Percentiles rank a stretch among this genome's conserved stretches.
Conservation (phyloP, 495 filamentous ascomycete genomes). For the Penicillium ucsense region DNA sequence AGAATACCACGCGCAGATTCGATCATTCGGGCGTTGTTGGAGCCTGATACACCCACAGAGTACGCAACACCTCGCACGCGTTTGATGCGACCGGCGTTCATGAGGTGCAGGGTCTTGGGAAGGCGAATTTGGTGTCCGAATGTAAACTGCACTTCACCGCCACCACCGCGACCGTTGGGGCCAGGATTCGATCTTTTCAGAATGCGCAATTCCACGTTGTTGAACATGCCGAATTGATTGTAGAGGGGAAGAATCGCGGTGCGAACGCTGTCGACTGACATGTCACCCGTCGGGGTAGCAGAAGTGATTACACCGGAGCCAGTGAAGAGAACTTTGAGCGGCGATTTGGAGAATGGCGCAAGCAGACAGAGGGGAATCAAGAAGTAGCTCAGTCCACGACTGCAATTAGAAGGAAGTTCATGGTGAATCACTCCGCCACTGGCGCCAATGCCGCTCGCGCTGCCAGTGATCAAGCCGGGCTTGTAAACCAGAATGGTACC, state of each 20-base stretch:
- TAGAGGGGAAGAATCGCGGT: slow-evolving; percentile 87
- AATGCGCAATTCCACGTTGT: slow-evolving; percentile 80
- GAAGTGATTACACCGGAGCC: slow-evolving; percentile 92
- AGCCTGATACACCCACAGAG: slow-evolving; percentile 75
- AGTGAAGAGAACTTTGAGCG: slow-evolving; percentile 77
- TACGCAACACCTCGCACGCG: slow-evolving; percentile 88
- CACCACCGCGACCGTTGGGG: slow-evolving; percentile 61
- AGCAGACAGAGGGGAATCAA: slow-evolving; percentile 80
- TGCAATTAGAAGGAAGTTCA: slow-evolving; percentile 62
- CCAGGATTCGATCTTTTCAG: slow-evolving; percentile 69
- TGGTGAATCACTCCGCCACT: slow-evolving; percentile 66
- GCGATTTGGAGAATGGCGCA: slow-evolving; percentile 84
- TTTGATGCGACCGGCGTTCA: slow-evolving; percentile 82
- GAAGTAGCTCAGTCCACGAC: slow-evolving; percentile 83
- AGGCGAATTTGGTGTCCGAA: slow-evolving; percentile 88
- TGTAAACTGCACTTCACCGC: slow-evolving; percentile 83
- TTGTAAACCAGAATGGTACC: slow-evolving; percentile 86
- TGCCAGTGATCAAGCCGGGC: slow-evolving; percentile 84
- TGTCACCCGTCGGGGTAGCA: slow-evolving; percentile 68
- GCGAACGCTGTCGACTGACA: slow-evolving; percentile 84
- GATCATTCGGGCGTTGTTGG: slow-evolving; percentile 94
- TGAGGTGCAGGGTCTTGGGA: slow-evolving; percentile 82
- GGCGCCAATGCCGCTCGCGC: slow-evolving; percentile 54
- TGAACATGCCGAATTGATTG: slow-evolving; percentile 78
- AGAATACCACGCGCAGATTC: slow-evolving; percentile 78